Base-by-base conservation (phyloP, 2,329 filamentous ascomycete species). In the Phialocephala sp. region DNA sequence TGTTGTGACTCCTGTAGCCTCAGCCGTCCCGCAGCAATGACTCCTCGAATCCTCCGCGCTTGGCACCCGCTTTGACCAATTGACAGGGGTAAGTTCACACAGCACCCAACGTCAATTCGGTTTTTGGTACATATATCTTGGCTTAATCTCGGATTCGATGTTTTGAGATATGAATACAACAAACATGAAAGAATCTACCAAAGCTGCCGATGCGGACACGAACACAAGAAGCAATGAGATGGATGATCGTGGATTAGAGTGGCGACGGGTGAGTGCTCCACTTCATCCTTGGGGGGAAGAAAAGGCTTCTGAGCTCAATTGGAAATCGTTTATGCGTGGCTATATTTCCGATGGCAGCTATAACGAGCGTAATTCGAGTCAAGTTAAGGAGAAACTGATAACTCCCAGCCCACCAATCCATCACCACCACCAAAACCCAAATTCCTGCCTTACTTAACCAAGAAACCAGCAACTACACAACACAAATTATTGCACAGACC, bases 401-500 rank as follows among this genome's bases (percentile, higher is more conserved):
- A 18, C 18, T 32, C 24, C 22, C 47, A 52, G 47, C 47, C 8
- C 20, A 9, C 47, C 47, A 52, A 27, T 5, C 47, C 47, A 32
- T 32, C 47, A 11, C 20, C 24, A 15, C 47, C 47, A 14, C 14
- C 50, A 37, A 58, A 39, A 32, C 55, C 35, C 8, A 58, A 43
- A 27, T 58, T 58, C 37, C 55, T 58, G n/a, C 55, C 55, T 8
- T 58, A 39, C 27, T 22, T 37, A 37, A 58, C 55, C 12, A 37
- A 37, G 20, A 58, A 58, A 43, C 35, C 32, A 20, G n/a, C 32
- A 20, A 8, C 9, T 8, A 18, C 14, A 5, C 55, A 39, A 22
- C 27, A 32, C 6, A 9, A 39, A 14, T 11, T 14, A 39, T 24
- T 9, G 35, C 4, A 5, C 8, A 8, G 2, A n/a, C 55, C 50